These are phyloP conservation scores for Ailanthus altissimus DNA, from an alignment of 345 rosid genomes.

Conservation along the genomic window DNA sequence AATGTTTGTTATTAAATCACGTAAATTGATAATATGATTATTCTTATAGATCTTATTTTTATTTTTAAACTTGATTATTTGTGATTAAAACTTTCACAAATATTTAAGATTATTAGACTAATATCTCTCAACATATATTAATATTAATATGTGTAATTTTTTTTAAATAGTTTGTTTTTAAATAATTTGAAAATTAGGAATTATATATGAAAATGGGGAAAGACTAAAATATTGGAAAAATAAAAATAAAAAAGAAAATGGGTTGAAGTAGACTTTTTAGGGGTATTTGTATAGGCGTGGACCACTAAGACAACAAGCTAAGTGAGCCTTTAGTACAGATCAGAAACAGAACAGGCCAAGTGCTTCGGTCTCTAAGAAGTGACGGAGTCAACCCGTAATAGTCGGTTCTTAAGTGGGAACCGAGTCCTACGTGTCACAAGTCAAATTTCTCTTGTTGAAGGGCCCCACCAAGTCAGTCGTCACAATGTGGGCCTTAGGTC, in stretches of 20 bases:
- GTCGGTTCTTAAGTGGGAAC: slow-evolving; percentile 13
- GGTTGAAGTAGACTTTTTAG: background rate
- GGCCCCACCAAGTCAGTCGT: background rate
- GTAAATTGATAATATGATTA: too few species aligned
- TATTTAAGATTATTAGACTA: too few species aligned
- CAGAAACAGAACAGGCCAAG: background rate
- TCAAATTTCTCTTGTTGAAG: background rate
- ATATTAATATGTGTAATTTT: too few species aligned
- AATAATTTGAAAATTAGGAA: too few species aligned
- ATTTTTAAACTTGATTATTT: too few species aligned
- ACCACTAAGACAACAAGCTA: background rate
- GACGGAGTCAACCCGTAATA: slow-evolving; percentile 38
- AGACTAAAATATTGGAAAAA: too few species aligned
- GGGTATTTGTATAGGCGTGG: background rate
- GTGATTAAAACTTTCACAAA: too few species aligned
- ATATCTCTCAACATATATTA: too few species aligned
- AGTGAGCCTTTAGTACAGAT: background rate
- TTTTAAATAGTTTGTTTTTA: too few species aligned
- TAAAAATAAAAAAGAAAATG: background rate
- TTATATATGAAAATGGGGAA: too few species aligned
- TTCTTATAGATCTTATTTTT: too few species aligned
- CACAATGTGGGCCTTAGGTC: slow-evolving; percentile 21
- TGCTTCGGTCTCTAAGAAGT: slow-evolving; percentile 24
- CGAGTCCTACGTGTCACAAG: slow-evolving; percentile 4
- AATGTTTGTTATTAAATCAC: too few species aligned